These are phyloP conservation scores for Fagus crenata DNA, from an alignment of 306 rosid genomes.

Conservation along the genomic window DNA sequence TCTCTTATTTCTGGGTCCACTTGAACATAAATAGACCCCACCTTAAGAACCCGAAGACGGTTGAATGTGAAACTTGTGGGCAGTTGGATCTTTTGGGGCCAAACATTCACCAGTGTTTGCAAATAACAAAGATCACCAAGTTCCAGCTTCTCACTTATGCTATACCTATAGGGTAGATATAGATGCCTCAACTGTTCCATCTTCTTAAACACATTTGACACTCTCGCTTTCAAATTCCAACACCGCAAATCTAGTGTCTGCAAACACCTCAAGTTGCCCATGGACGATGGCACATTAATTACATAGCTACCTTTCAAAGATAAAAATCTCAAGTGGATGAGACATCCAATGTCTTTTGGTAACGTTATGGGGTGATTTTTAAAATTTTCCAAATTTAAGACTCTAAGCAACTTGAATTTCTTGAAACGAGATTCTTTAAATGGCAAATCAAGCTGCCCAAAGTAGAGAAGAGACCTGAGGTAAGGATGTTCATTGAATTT, in stretches of 20 bases:
- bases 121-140: constrained; percentile 34
- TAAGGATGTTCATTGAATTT: constrained; percentile 29
- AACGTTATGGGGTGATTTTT: constrained; percentile 27
- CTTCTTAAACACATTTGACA: constrained; percentile 44
- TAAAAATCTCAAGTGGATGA: constrained; percentile 45
- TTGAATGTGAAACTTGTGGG: constrained; percentile 3
- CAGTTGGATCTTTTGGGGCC: too few species aligned
- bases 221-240: too few species aligned
- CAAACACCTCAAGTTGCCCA: constrained; percentile 50
- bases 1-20: too few species aligned
- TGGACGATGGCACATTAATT: constrained; percentile 45
- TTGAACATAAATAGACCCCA: too few species aligned
- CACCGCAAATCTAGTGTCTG: constrained; percentile 50
- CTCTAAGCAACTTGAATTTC: constrained; percentile 47
- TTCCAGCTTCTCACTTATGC: constrained; percentile 28
- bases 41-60: constrained; percentile 20
- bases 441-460: constrained; percentile 8
- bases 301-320: constrained; percentile 41
- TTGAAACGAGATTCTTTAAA: constrained; percentile 36
- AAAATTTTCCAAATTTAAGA: constrained; percentile 49
- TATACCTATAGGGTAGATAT: constrained; percentile 47
- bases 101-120: constrained; percentile 46
- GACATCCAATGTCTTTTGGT: constrained; percentile 49
- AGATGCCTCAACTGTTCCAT: constrained; percentile 45
- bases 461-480: constrained; percentile 52